Base-by-base conservation (phyloP, 2,329 filamentous ascomycete species). In the Hirsutella rhossiliensis region DNA sequence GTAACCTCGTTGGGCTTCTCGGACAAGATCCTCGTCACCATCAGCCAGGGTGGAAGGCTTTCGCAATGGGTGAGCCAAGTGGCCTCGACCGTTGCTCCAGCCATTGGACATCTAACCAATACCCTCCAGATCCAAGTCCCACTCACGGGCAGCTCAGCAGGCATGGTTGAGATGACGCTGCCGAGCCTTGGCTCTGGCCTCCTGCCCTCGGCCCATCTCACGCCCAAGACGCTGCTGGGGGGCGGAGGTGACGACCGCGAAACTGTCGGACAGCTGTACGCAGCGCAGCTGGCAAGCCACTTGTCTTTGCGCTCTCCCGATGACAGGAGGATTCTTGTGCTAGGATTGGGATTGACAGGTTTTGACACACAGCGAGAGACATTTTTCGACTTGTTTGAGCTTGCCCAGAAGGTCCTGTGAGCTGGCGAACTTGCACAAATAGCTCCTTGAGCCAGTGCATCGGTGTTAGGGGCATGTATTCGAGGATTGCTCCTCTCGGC, bases 11-110 rank as follows among this genome's bases (percentile, higher is more conserved):
- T 88, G 43, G 78, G 73, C 54, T 97, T 97, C 64, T 74, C 81
- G 9, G 92, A 97, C 73, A 94, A 87, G 64, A 87, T 98, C 54
- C 67, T 98, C 54, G 69, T 98, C 49, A 96, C 88, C 1, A 75
- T 97, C 47, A 86, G 85, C 0, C 92, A 97, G 65, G 77, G 82
- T 48, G 90, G 89, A 7, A 77, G 82, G 47, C 67, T 97, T 40
- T 84, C 86, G 18, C 92, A 97, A 72, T 98, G 92, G 92, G 88
- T 96, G 70, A 43, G 67, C 59, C 27, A 15, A 4, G 3, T 11
- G 1, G 11, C 12, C n/a, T n/a, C 0, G 11, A 8, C 23, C 9
- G 23, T 27, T 27, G 23, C 23, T 27, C 3, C 23, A 27, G 3
- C 23, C 23, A 27, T 27, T 9, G 5, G 6, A 5, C 9, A 9